Conservation (phyloP, 257 asterid genomes). For the Thymus mandschuricus region DNA sequence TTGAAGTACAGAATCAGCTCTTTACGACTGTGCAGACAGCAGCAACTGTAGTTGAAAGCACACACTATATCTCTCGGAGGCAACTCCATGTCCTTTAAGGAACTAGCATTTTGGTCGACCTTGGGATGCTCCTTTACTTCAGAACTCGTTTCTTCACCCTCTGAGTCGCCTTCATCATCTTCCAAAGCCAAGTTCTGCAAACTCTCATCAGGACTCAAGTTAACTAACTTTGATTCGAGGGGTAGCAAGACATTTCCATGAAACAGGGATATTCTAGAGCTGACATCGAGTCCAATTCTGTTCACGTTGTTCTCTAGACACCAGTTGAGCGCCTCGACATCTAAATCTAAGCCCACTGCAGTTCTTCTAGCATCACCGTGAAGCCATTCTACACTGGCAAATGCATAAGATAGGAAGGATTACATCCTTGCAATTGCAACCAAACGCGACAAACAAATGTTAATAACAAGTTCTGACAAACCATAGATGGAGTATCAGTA, state of each 20-base stretch:
- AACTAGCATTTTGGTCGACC: slow-evolving; percentile 31
- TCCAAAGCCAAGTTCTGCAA: slow-evolving; percentile 43
- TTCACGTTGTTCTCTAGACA: slow-evolving; percentile 75
- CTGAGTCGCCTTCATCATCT: slow-evolving; percentile 41
- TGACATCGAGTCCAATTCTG: slow-evolving; percentile 74
- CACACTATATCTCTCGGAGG: slow-evolving; percentile 92
- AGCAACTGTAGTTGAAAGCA: slow-evolving; percentile 97
- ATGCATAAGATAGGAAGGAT: slow-evolving; percentile 31
- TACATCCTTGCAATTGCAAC: slow-evolving; percentile 14
- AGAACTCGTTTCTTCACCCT: slow-evolving; percentile 26
- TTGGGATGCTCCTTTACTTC: slow-evolving; percentile 26
- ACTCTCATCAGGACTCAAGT: slow-evolving; percentile 40
- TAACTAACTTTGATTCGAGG: slow-evolving; percentile 64
- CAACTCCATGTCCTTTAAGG: slow-evolving; percentile 55
- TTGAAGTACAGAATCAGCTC: slow-evolving; percentile 83
- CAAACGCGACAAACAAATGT: neutral
- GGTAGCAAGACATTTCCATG: slow-evolving; percentile 96
- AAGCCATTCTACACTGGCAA: slow-evolving; percentile 87
- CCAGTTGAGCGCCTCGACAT: slow-evolving; percentile 86
- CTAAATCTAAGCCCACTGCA: slow-evolving; percentile 94
- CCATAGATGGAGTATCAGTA: neutral
- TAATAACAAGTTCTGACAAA: slow-evolving; percentile 1
- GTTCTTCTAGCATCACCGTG: slow-evolving; percentile 85
- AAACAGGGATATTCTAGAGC: slow-evolving; percentile 67
- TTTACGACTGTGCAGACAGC: slow-evolving; percentile 88